These are phyloP conservation scores for Clarireedia hainanense DNA, from an alignment of 2,329 filamentous ascomycete species.

Conservation along the genomic window DNA sequence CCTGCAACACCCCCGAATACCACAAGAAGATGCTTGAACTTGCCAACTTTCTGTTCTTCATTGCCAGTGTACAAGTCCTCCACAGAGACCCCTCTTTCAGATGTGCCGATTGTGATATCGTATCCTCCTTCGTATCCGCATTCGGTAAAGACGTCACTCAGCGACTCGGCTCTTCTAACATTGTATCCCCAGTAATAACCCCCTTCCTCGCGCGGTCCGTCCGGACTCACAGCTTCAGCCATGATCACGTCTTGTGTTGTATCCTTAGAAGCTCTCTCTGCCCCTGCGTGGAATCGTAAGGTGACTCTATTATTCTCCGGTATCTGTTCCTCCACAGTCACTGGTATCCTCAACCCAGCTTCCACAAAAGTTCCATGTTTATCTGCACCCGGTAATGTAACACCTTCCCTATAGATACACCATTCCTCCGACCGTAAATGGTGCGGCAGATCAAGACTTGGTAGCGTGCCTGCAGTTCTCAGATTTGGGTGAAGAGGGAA, in stretches of 20 bases:
- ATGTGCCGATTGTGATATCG: slow-evolving; percentile 76
- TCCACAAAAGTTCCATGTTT: slow-evolving; percentile 46
- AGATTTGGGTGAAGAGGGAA: slow-evolving; percentile 77
- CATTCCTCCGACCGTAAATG: slow-evolving; percentile 71
- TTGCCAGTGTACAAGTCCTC: slow-evolving; percentile 24
- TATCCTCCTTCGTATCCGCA: slow-evolving; percentile 69
- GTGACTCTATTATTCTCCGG: slow-evolving; percentile 68
- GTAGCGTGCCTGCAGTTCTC: slow-evolving; percentile 62
- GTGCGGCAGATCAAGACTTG: slow-evolving; percentile 77
- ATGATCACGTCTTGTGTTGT: slow-evolving; percentile 16
- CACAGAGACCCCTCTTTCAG: slow-evolving; percentile 55
- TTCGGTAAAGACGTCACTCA: slow-evolving; percentile 72
- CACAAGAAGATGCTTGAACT: slow-evolving; percentile 65
- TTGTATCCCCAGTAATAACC: slow-evolving; percentile 86
- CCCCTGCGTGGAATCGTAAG: slow-evolving; percentile 49
- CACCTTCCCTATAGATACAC: slow-evolving; percentile 72
- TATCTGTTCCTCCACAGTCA: slow-evolving; percentile 39
- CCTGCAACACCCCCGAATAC: slow-evolving; percentile 78
- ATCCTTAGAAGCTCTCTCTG: slow-evolving; percentile 32
- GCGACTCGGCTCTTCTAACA: slow-evolving; percentile 55
- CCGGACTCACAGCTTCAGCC: slow-evolving; percentile 58
- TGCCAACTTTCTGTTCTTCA: slow-evolving; percentile 23
- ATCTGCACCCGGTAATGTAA: slow-evolving; percentile 46
- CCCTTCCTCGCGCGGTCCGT: slow-evolving; percentile 60
- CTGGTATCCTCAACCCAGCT: slow-evolving; percentile 46